Conservation (phyloP, 2,329 filamentous ascomycete species). For the Fusarium burgessii region DNA sequence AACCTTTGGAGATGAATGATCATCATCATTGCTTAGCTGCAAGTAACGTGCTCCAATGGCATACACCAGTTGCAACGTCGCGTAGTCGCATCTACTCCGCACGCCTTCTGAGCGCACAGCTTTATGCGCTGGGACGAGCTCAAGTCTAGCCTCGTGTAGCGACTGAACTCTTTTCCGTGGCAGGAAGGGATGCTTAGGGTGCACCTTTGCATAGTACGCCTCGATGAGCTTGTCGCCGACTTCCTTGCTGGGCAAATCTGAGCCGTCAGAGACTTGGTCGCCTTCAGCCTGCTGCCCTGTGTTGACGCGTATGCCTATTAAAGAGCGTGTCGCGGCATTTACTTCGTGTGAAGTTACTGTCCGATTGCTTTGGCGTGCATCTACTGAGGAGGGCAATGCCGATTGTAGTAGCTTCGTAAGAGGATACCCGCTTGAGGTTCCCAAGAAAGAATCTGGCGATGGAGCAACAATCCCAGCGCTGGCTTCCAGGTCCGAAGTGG, state of each 20-base stretch:
- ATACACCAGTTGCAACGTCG: slow-evolving; percentile 3
- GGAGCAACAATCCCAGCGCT: slow-evolving; percentile 9
- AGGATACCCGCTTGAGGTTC: slow-evolving; percentile 9
- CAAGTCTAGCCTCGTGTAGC: not conserved
- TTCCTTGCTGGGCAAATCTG: not conserved
- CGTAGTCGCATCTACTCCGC: not conserved
- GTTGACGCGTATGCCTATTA: not conserved
- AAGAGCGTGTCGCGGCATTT: not conserved
- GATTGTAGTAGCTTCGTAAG: not conserved
- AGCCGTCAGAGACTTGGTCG: not conserved
- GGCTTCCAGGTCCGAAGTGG: slow-evolving; percentile 2
- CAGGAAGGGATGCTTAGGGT: slow-evolving; percentile 7
- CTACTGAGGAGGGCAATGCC: not conserved
- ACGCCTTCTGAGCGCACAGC: rapidly evolving
- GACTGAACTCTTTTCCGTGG: not conserved
- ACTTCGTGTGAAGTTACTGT: not conserved
- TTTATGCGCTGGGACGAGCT: not conserved
- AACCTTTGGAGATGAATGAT: slow-evolving; percentile 1
- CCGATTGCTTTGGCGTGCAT: not conserved
- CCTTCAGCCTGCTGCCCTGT: rapidly evolving
- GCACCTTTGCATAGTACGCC: slow-evolving; percentile 1
- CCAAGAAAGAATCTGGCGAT: not conserved
- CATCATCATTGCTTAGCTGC: slow-evolving; percentile 1
- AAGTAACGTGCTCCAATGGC: slow-evolving; percentile 8
- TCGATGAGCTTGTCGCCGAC: slow-evolving; percentile 1